Percentiles rank a stretch among this genome's conserved stretches.
Conservation (phyloP, 139 green algal species). For the Chlamydomonas sp. region DNA sequence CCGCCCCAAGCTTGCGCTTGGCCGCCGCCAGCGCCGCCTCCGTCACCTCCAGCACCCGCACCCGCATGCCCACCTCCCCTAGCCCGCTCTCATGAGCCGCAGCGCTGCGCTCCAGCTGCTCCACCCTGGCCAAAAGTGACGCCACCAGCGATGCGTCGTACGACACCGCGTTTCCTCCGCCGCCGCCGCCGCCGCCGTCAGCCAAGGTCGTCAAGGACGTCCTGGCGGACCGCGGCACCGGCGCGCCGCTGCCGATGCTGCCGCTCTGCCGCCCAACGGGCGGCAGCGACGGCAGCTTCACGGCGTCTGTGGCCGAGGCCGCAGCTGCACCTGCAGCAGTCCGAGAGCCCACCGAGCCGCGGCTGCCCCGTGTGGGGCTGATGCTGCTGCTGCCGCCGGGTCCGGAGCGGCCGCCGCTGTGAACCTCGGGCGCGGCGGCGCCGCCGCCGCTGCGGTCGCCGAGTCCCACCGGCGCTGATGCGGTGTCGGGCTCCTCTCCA, state of each 20-base stretch:
- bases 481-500: not conserved
- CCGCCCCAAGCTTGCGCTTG: not conserved
- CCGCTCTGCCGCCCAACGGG: too few species aligned
- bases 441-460: not conserved
- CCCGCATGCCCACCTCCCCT: not conserved
- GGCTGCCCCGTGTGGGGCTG: too few species aligned
- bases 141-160: not conserved
- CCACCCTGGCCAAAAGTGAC: not conserved
- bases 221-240: too few species aligned
- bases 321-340: too few species aligned
- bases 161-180: not conserved
- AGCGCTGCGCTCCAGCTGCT: slow-evolving; percentile 4
- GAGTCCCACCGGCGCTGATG: not conserved
- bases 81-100: slow-evolving; percentile 1
- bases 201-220: too few species aligned
- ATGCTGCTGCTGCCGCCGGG: too few species aligned
- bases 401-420: not conserved
- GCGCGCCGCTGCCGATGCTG: too few species aligned
- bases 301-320: too few species aligned
- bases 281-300: too few species aligned
- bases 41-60: not conserved
- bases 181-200: not conserved
- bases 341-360: not conserved
- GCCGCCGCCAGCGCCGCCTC: not conserved
- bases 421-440: too few species aligned